Base-by-base conservation (phyloP, 345 rosid genomes). In the Psidium friedrichsthalianum region DNA sequence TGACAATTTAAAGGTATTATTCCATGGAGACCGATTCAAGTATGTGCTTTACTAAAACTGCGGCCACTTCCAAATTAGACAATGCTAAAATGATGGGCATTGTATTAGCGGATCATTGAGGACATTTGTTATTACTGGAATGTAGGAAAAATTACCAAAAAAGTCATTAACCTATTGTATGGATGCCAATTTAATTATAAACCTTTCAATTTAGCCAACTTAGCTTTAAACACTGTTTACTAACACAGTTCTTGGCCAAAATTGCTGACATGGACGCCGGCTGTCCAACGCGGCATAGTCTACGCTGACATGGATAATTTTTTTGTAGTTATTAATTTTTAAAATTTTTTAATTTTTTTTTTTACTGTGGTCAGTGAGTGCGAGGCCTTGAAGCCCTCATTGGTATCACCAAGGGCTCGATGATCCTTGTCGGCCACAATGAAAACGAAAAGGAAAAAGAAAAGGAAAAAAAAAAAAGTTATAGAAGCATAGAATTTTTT, bases 181-280 rank as follows among this genome's bases (percentile, higher is more conserved):
- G 0, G 5, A 18, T 18, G 24, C 6, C 36, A 69, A 36, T 69
- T 32, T 2, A 18, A 0, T 69, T 1, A 0, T 18, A 69, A 69
- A 36, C 9, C 0, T 69, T 69, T 20, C 2, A 4, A 69, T 36
- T 69, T 69, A 6, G 1, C 12, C 2, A 69, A 69, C 40, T 69
- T 69, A 69, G 2, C 11, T 2, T 5, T 69, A 36, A 36, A 2
- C 0, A 0, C 44, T 32, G 40, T 36, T 32, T 69, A 12, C 0
- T 12, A 18, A 36, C 18, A 6, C 10, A 0, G 24, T 69, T 3
- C 22, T 36, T 18, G 3, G 21, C 4, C 0, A 3, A 2, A 69
- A 69, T 69, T 18, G 2, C 2, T 36, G 7, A 18, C 18, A 3
- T 36, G 6, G 24, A 18, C 5, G 25, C 1, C 20, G 24, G 0